A percentile compares a stretch with the other conserved stretches of the same genome.
Evolutionary conservation across 192 early-diverging fungal genomes (phyloP).

Genomic region (Linnemannia elongata): DNA sequence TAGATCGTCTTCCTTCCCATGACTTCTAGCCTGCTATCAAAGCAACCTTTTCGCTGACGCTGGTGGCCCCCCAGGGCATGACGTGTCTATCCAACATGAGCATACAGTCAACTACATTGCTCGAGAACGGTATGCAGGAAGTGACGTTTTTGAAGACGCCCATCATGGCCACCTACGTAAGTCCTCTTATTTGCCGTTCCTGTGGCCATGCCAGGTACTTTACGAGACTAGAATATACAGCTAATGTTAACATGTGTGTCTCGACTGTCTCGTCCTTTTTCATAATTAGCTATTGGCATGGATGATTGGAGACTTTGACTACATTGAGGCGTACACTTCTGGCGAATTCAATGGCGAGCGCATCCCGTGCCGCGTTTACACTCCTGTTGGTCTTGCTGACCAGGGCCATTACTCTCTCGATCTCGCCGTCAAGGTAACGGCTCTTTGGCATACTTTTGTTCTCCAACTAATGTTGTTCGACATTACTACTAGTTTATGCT

Average conservation of each 20-base stretch:
- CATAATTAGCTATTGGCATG: constrained; percentile 71
- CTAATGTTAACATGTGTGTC: neutral
- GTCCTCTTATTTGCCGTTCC: neutral
- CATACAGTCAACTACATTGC: constrained; percentile 34
- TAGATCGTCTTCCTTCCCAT: constrained; percentile 5
- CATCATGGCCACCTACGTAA: constrained; percentile 56
- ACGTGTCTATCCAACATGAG: constrained; percentile 70
- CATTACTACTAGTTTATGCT: no score
- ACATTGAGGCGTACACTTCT: constrained; percentile 50
- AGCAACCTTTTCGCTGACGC: constrained; percentile 64
- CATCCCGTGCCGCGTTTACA: constrained; percentile 60
- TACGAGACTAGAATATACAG: neutral
- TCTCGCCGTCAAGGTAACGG: constrained; percentile 37
- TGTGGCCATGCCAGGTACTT: neutral
- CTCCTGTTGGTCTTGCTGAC: constrained; percentile 58
- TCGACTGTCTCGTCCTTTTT: neutral
- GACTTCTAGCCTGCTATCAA: constrained; percentile 66
- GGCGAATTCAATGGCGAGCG: constrained; percentile 55
- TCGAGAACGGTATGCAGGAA: constrained; percentile 48
- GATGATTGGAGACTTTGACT: constrained; percentile 66
- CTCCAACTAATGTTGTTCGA: neutral
- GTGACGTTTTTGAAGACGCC: constrained; percentile 55
- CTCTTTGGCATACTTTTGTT: constrained; percentile 60
- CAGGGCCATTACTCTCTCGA: constrained; percentile 56
- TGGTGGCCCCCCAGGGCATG: constrained; percentile 56